A percentile compares a stretch with the other conserved stretches of the same genome.
phyloP scores from a whole-genome alignment of 1,284 basidiomycete genomes.

The Ganoderma lingzhi region DNA sequence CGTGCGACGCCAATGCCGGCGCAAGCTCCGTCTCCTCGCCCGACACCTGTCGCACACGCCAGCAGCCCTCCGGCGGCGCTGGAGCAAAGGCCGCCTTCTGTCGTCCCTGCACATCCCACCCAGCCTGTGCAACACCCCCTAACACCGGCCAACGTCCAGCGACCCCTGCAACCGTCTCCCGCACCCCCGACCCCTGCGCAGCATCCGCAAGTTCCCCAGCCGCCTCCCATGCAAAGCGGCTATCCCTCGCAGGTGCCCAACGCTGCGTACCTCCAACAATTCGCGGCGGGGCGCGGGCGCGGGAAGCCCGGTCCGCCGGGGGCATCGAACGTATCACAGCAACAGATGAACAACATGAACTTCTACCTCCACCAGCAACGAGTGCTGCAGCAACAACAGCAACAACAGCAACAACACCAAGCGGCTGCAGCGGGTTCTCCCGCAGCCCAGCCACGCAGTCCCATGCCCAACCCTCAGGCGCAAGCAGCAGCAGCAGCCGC shows the following conservation, averaged over 20 bases:
- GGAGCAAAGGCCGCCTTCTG: constrained; percentile 21
- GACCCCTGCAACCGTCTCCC: constrained; percentile 19
- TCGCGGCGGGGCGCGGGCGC: constrained; percentile 2
- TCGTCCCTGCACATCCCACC: constrained; percentile 13
- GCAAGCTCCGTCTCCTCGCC: constrained; percentile 21
- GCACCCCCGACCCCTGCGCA: constrained; percentile 8
- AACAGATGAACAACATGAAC: constrained; percentile 3
- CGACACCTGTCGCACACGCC: constrained; percentile 27
- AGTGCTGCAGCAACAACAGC: constrained; percentile 9
- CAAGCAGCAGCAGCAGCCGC: constrained; percentile 23
- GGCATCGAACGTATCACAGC: background rate
- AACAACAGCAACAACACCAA: constrained; percentile 16
- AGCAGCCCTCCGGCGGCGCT: constrained; percentile 25
- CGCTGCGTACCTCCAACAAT: constrained; percentile 8
- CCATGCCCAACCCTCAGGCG: constrained; percentile 23
- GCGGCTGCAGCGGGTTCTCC: constrained; percentile 15
- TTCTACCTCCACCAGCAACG: constrained; percentile 3
- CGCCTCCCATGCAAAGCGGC: constrained; percentile 32
- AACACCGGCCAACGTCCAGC: constrained; percentile 12
- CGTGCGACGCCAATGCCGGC: constrained; percentile 22
- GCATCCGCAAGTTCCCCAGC: constrained; percentile 21
- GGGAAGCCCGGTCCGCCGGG: background rate
- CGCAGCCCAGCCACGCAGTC: constrained; percentile 12
- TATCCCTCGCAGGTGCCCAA: constrained; percentile 24
- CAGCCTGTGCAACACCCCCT: constrained; percentile 9